phyloP scores from a whole-genome alignment of 441 rosid species.

The Jatropha multifida region DNA sequence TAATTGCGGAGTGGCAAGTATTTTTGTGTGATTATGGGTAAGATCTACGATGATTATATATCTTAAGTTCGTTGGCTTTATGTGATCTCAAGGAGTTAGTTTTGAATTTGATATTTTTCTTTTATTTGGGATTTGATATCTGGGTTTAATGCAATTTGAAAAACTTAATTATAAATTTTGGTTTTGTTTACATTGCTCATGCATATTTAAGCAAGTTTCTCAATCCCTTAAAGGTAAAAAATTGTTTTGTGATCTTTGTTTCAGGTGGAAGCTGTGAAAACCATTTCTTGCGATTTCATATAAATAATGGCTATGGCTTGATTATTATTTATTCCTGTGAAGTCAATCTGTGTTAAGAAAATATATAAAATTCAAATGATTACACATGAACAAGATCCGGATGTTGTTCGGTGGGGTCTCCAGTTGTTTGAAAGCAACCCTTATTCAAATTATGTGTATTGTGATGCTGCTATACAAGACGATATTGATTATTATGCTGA shows the following conservation, averaged over 20 bases:
- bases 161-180: not conserved
- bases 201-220: not conserved
- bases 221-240: not conserved
- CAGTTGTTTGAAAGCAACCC: constrained; percentile 50
- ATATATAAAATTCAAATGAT: constrained; percentile 30
- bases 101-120: not conserved
- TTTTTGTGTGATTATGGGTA: not conserved
- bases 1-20: not conserved
- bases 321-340: not conserved
- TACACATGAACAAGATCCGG: constrained; percentile 55
- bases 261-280: constrained; percentile 15
- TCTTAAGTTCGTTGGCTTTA: not conserved
- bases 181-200: not conserved
- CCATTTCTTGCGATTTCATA: not conserved
- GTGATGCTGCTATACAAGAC: constrained; percentile 30
- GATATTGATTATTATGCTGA: constrained; percentile 36
- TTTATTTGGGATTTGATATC: too few species aligned
- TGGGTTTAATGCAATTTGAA: too few species aligned
- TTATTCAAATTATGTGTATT: constrained; percentile 44
- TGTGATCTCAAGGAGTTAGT: not conserved
- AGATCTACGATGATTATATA: not conserved
- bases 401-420: constrained; percentile 85
- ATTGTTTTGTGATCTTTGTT: constrained; percentile 5
- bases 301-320: not conserved
- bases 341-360: not conserved